phyloP scores from a whole-genome alignment of 2,329 filamentous ascomycete species.

The Waltergamsia citrina region DNA sequence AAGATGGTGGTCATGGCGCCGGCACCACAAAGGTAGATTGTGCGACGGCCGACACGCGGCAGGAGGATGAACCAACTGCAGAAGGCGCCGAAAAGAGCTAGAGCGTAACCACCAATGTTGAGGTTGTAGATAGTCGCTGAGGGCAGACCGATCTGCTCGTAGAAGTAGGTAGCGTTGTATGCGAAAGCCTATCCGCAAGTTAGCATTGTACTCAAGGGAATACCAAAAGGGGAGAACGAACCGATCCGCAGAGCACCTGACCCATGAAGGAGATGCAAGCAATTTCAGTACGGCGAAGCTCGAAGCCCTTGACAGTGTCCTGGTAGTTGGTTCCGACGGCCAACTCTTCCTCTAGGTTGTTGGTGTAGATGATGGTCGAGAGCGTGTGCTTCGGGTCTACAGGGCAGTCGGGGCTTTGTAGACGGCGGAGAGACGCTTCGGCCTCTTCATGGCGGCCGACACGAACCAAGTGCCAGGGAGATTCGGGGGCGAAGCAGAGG shows the following conservation, averaged over 20 bases:
- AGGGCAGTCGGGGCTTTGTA: slow-evolving; percentile 15
- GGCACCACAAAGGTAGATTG: slow-evolving; percentile 33
- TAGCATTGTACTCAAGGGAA: too few relatives aligned
- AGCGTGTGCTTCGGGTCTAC: slow-evolving; percentile 35
- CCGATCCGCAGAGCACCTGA: slow-evolving; percentile 29
- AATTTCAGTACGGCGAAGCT: slow-evolving; percentile 35
- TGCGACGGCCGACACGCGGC: slow-evolving; percentile 31
- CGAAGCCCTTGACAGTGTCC: slow-evolving; percentile 33
- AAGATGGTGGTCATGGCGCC: slow-evolving; percentile 19
- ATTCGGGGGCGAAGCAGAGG: slow-evolving; percentile 28
- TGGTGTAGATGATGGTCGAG: slow-evolving; percentile 27
- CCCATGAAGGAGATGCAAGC: slow-evolving; percentile 31
- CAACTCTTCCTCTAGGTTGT: slow-evolving; percentile 30
- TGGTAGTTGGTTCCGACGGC: too few relatives aligned
- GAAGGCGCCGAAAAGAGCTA: slow-evolving; percentile 31
- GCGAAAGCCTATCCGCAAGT: too few relatives aligned
- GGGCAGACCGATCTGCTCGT: slow-evolving; percentile 23
- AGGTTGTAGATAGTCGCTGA: slow-evolving; percentile 19
- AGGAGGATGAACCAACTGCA: slow-evolving; percentile 28
- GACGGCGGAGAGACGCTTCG: slow-evolving; percentile 1
- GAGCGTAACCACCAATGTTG: slow-evolving; percentile 27
- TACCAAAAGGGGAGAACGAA: slow-evolving; percentile 29
- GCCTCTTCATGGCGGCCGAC: slow-evolving; percentile 3
- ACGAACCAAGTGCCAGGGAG: slow-evolving; percentile 5
- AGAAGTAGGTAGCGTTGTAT: slow-evolving; percentile 28